Evolutionary conservation across 2,329 filamentous ascomycete species (phyloP), one percentile per base, ranked within the genome.

Genomic region (Myriosclerotinia scirpicola): DNA sequence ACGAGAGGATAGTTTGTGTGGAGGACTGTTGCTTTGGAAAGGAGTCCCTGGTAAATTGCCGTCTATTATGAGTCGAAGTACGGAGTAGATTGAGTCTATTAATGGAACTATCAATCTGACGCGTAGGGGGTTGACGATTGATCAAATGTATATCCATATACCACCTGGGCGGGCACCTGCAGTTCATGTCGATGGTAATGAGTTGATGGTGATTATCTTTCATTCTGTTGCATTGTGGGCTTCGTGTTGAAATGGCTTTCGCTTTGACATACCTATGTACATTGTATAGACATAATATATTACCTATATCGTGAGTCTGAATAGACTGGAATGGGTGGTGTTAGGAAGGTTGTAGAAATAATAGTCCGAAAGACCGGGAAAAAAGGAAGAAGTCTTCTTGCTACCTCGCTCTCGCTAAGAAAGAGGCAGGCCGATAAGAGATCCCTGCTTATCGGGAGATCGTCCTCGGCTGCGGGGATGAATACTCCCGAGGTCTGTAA

Each of bases 221-320:
- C 12, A 34, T 54, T 56, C 40, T 50, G 26, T 46, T 22, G 62
- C 52, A 58, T 64, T 22, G 42, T 55, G 44, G 42, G 62, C 62
- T 56, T 64, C 42, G 1, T 48, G 12, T 59, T 11, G 56, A n/a
- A 30, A 58, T 20, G 3, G 11, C 38, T n/a, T 17, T 0, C 9
- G 30, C 17, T 48, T 14, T n/a, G 9, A 15, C 56, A 34, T 59
- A 59, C 42, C 7, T 7, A 46, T n/a, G n/a, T 42, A 42, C 12
- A 42, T 42, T 44, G 17, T 44, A 44, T 11, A 15, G 5, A 44
- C 17, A 44, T 44, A 14, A 5, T 44, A 44, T n/a, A 6, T 48
- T 26, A 26, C 26, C 26, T 26, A 26, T 26, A 26, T 26, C 30
- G 56, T 4, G 12, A 6, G 20, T n/a, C 42, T 48, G 56, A 36